Base-by-base conservation (phyloP, 2,329 filamentous ascomycete genomes). In the Akanthomyces uredinophilus region DNA sequence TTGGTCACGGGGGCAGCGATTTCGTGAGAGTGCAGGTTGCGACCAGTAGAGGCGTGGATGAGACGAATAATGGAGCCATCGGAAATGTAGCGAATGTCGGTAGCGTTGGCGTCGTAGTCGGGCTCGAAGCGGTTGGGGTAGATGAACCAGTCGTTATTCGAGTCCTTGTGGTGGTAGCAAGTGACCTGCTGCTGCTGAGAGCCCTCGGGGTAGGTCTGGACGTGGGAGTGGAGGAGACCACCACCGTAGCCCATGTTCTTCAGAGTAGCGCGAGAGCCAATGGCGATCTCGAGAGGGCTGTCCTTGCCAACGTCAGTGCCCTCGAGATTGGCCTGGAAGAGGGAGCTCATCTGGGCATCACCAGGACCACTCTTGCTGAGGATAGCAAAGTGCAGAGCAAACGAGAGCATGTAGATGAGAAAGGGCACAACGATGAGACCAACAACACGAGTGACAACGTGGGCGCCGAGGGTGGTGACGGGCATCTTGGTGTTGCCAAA, bases 241-340 rank as follows among this genome's bases (percentile, higher is more conserved):
- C 95, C 95, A 64, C 95, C 95, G 70, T 99, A 99, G 37, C 95
- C 95, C 95, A 98, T 99, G 75, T 99, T 99, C 83, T 99, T 99
- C 67, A 99, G 81, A 0, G 95, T 99, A 10, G 89, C 90, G 63
- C 90, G 87, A 41, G 95, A 99, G 29, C 96, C 95, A 66, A 90
- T 82, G 5, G 92, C 94, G 66, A 99, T 82, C 73, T 99, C 95
- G 18, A 99, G 83, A 24, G 96, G 95, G 71, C 93, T 97, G 74
- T 96, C 90, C 75, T 91, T 92, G 71, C 94, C 94, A 65, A 99
- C 94, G 66, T 96, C 90, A 13, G 94, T 98, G 29, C 95, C 95
- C 70, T 87, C 88, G 43, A 99, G 83, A 73, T 99, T 99, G 53
- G 96, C 95, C 75, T 99, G 95, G 84, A 99, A 99, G 56, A 99